phyloP scores from a whole-genome alignment of 2,329 filamentous ascomycete species.

The Aureobasidium leucospermi region DNA sequence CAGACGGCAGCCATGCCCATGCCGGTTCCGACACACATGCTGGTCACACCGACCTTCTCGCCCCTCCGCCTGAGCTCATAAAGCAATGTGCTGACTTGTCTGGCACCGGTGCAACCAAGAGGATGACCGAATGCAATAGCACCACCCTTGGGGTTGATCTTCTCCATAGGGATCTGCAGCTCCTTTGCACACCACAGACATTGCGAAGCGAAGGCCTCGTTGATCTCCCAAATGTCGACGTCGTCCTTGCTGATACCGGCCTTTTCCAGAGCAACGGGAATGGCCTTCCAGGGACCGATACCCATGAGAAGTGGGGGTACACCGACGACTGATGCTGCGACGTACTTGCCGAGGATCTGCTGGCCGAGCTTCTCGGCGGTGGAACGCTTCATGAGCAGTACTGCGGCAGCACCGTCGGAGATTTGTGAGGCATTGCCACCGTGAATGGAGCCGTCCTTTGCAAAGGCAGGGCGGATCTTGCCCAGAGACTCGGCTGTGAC shows the following conservation, averaged over 20 bases:
- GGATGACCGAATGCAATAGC: conserved; percentile 93
- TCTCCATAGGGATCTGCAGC: conserved; percentile 71
- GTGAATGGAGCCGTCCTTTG: conserved; percentile 88
- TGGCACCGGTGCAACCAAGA: conserved; percentile 84
- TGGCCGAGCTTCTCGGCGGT: conserved; percentile 85
- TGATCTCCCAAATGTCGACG: conserved; percentile 97
- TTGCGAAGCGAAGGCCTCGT: conserved; percentile 96
- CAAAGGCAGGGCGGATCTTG: conserved; percentile 87
- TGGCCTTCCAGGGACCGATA: conserved; percentile 89
- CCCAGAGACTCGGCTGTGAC: conserved; percentile 81
- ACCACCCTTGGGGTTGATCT: conserved; percentile 96
- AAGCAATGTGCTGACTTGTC: conserved; percentile 86
- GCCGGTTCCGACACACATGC: conserved; percentile 85
- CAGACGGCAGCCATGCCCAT: conserved; percentile 98
- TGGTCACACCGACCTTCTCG: conserved; percentile 77
- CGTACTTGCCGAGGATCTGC: conserved; percentile 85
- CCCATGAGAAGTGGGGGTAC: conserved; percentile 94
- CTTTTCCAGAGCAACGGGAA: conserved; percentile 83
- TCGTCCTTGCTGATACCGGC: conserved; percentile 81
- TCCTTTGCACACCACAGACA: conserved; percentile 90
- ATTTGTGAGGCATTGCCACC: conserved; percentile 95
- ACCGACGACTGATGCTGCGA: conserved; percentile 75
- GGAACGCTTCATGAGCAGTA: conserved; percentile 89
- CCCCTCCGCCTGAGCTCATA: conserved; percentile 81
- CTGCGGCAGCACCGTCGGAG: conserved; percentile 89